These are phyloP conservation scores for Coemansia sp. DNA, from an alignment of 192 early-diverging fungal genomes.

Conservation along the genomic window DNA sequence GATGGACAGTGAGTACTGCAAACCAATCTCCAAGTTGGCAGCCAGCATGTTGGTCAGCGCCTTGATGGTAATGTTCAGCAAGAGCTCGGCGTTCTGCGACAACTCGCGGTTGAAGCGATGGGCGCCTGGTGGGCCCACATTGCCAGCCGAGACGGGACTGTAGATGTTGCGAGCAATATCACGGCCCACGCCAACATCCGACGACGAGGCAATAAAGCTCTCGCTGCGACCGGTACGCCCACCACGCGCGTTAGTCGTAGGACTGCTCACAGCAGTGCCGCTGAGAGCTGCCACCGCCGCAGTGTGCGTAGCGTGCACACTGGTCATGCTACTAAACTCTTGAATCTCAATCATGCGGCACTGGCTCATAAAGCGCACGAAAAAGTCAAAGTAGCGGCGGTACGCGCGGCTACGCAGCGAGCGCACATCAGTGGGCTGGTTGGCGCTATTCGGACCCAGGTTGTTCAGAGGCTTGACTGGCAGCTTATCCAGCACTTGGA, in stretches of 20 bases:
- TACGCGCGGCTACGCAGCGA: constrained; percentile 51
- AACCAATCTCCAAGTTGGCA: constrained; percentile 90
- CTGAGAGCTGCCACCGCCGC: constrained; percentile 28
- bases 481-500: constrained; percentile 56
- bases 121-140: constrained; percentile 5
- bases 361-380: constrained; percentile 61
- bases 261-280: not conserved
- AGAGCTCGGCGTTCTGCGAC: constrained; percentile 50
- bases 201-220: constrained; percentile 51
- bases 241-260: constrained; percentile 13
- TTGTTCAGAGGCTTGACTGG: constrained; percentile 52
- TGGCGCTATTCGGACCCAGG: constrained; percentile 13
- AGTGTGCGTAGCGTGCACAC: constrained; percentile 45
- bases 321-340: constrained; percentile 60
- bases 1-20: constrained; percentile 88
- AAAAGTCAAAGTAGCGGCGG: constrained; percentile 60
- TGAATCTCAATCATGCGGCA: constrained; percentile 61
- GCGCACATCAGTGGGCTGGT: constrained; percentile 48
- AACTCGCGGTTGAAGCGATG: constrained; percentile 53
- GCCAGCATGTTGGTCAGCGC: constrained; percentile 89
- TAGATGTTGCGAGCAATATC: constrained; percentile 59
- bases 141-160: constrained; percentile 23
- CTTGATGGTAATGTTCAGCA: constrained; percentile 65
- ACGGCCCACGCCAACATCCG: constrained; percentile 52
- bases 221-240: constrained; percentile 45